Evolutionary conservation across 2,329 filamentous ascomycete genomes (phyloP).

Genomic region (Fusarium praegraminearum): DNA sequence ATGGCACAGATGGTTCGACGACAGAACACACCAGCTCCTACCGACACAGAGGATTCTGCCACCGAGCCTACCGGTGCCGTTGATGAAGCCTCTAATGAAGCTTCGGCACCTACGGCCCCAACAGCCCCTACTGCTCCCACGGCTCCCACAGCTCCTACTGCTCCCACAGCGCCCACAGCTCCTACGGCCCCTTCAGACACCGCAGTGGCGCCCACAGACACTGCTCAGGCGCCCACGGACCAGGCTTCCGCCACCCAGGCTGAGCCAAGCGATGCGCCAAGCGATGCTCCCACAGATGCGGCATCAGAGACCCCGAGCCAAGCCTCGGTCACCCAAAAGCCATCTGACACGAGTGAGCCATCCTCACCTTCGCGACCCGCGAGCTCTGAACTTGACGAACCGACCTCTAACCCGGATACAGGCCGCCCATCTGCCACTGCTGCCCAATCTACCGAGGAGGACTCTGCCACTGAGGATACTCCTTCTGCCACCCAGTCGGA

Average conservation of each 20-base stretch:
- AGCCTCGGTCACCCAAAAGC: slow-evolving; percentile 25
- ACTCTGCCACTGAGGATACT: slow-evolving; percentile 32
- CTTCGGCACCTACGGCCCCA: slow-evolving; percentile 15
- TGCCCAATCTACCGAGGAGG: slow-evolving; percentile 18
- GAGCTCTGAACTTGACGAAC: slow-evolving; percentile 39
- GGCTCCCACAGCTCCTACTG: slow-evolving; percentile 11
- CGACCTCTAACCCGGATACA: slow-evolving; percentile 44
- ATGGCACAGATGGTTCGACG: slow-evolving; percentile 75
- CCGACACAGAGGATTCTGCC: slow-evolving; percentile 19
- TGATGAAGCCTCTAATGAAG: slow-evolving; percentile 9
- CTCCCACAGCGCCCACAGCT: background rate
- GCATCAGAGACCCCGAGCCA: slow-evolving; percentile 22
- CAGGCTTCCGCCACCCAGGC: slow-evolving; percentile 27
- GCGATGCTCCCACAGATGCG: slow-evolving; percentile 18
- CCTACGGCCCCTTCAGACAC: slow-evolving; percentile 24
- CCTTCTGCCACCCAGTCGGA: slow-evolving; percentile 29
- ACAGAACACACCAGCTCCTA: slow-evolving; percentile 56
- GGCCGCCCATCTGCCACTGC: slow-evolving; percentile 34
- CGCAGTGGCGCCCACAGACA: slow-evolving; percentile 10
- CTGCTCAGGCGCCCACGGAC: slow-evolving; percentile 33
- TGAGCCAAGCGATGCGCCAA: slow-evolving; percentile 24
- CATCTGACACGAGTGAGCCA: slow-evolving; percentile 43
- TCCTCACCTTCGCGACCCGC: slow-evolving; percentile 36
- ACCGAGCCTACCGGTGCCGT: slow-evolving; percentile 13
- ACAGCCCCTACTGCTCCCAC: slow-evolving; percentile 12